Percentiles rank a stretch among this genome's conserved stretches.
These are phyloP conservation scores for Chalaropsis thielavioides DNA, from an alignment of 2,329 filamentous ascomycete genomes.

Conservation along the genomic window DNA sequence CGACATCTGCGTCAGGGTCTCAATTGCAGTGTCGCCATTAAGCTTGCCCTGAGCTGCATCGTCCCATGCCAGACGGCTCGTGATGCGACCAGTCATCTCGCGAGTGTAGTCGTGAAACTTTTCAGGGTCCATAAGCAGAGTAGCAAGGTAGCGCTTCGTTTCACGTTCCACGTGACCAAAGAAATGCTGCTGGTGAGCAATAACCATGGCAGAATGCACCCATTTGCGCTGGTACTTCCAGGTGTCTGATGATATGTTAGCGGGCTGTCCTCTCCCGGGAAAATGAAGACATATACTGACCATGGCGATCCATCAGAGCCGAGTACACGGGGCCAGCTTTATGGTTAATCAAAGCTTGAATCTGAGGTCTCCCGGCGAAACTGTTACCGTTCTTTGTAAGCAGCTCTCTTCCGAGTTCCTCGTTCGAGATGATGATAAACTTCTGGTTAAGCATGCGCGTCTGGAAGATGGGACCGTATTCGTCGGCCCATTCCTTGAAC, in stretches of 20 bases:
- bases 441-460: constrained; percentile 28
- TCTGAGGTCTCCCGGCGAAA: constrained; percentile 37
- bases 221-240: constrained; percentile 38
- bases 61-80: constrained; percentile 37
- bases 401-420: constrained; percentile 35
- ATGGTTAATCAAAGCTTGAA: constrained; percentile 34
- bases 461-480: constrained; percentile 32
- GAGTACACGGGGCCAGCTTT: constrained; percentile 35
- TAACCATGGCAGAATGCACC: constrained; percentile 36
- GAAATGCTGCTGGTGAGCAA: constrained; percentile 29
- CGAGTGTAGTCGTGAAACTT: constrained; percentile 33
- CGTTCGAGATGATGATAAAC: constrained; percentile 34
- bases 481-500: constrained; percentile 34
- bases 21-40: constrained; percentile 34
- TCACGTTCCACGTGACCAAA: constrained; percentile 36
- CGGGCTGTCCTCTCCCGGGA: neutral
- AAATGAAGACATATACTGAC: constrained; percentile 23
- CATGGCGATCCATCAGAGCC: constrained; percentile 37
- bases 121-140: constrained; percentile 32
- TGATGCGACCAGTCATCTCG: constrained; percentile 36
- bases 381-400: constrained; percentile 36
- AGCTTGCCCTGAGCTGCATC: constrained; percentile 32
- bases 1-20: constrained; percentile 36
- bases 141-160: constrained; percentile 32
- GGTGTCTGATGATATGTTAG: constrained; percentile 25